Evolutionary conservation across 345 rosid genomes (phyloP).

Genomic region (Turnera subulata): DNA sequence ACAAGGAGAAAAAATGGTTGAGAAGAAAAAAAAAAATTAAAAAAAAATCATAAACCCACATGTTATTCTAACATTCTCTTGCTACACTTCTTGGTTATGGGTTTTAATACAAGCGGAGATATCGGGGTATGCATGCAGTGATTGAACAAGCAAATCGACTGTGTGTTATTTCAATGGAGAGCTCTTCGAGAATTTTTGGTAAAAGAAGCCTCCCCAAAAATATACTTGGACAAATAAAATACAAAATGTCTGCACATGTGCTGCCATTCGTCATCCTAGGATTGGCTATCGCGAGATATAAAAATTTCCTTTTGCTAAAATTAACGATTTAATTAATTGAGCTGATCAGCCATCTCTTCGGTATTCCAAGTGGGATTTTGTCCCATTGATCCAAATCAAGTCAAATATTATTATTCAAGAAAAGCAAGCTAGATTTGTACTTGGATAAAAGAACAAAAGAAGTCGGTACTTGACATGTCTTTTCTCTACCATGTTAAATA

Average conservation of each 20-base stretch:
- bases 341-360: background rate
- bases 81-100: no score
- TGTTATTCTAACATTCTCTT: no score
- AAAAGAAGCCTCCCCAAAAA: constrained; percentile 10
- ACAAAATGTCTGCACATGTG: background rate
- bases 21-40: no score
- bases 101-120: constrained; percentile 3
- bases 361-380: constrained; percentile 5
- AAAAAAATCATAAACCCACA: no score
- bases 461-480: constrained; percentile 11
- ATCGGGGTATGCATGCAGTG: constrained; percentile 37
- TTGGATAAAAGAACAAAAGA: background rate
- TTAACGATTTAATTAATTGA: background rate
- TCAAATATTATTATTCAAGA: background rate
- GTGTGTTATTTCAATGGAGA: background rate
- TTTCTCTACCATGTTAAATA: constrained; percentile 22
- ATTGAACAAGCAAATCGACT: constrained; percentile 11
- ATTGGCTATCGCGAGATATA: background rate
- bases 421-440: background rate
- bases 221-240: background rate
- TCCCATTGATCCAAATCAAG: background rate
- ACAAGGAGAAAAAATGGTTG: background rate
- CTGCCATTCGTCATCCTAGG: background rate
- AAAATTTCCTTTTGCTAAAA: background rate
- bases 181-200: constrained; percentile 15